A percentile compares a stretch with the other conserved stretches of the same genome.
phyloP scores from a whole-genome alignment of 2,329 filamentous ascomycete species.

The Monosporascus sp. region DNA sequence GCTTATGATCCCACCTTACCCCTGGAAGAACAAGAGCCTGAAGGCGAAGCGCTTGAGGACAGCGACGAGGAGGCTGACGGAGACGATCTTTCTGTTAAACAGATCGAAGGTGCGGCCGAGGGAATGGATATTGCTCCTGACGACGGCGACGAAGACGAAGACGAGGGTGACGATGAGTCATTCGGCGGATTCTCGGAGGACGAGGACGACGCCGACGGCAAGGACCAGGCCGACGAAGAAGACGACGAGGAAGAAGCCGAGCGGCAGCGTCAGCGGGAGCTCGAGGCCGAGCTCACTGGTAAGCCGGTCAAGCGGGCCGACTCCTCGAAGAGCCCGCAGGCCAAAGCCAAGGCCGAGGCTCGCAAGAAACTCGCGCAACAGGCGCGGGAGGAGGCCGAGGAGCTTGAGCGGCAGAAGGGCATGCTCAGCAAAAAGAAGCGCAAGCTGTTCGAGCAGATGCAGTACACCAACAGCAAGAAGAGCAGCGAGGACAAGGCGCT shows the following conservation, averaged over 20 bases:
- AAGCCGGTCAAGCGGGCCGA: conserved; percentile 48
- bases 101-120: conserved; percentile 37
- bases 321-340: conserved; percentile 42
- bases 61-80: conserved; percentile 51
- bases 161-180: conserved; percentile 35
- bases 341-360: conserved; percentile 63
- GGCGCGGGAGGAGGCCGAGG: conserved; percentile 73
- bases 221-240: conserved; percentile 31
- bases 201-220: conserved; percentile 37
- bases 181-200: conserved; percentile 48
- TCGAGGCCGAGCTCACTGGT: conserved; percentile 87
- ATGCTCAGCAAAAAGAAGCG: conserved; percentile 98
- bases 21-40: conserved; percentile 81
- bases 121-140: conserved; percentile 48
- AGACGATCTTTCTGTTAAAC: conserved; percentile 35
- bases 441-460: conserved; percentile 96
- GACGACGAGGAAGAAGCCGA: conserved; percentile 52
- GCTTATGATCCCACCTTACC: conserved; percentile 87
- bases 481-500: conserved; percentile 85
- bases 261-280: conserved; percentile 75
- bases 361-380: conserved; percentile 66
- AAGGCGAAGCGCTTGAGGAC: conserved; percentile 73
- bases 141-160: conserved; percentile 37
- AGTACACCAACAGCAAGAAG: conserved; percentile 90
- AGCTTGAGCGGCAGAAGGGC: conserved; percentile 88